Evolutionary conservation across 208 protist species (phyloP).

Genomic region (Crithidia bombi): DNA sequence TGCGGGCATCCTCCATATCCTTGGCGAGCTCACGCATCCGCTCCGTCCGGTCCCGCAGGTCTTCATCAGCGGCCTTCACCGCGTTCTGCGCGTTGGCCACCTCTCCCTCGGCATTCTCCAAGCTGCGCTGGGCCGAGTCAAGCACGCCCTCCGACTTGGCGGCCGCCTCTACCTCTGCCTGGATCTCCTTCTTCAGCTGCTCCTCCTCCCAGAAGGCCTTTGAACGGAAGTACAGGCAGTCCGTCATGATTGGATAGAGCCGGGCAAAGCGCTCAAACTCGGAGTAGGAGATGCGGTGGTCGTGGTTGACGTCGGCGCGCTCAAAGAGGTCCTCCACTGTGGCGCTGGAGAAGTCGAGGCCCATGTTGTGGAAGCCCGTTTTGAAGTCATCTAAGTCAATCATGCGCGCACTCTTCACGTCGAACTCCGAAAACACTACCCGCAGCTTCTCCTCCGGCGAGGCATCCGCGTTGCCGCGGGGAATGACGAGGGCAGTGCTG

Average conservation of each 20-base stretch:
- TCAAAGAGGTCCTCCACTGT: slow-evolving; percentile 92
- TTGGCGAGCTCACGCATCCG: slow-evolving; percentile 80
- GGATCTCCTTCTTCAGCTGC: slow-evolving; percentile 83
- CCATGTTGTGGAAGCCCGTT: slow-evolving; percentile 79
- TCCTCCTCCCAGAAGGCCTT: slow-evolving; percentile 94
- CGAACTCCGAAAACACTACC: slow-evolving; percentile 89
- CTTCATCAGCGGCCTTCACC: slow-evolving; percentile 69
- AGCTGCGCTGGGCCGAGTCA: slow-evolving; percentile 54
- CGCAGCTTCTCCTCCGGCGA: slow-evolving; percentile 90
- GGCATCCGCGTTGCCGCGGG: slow-evolving; percentile 52
- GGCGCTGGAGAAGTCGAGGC: slow-evolving; percentile 85
- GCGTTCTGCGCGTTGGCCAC: slow-evolving; percentile 63
- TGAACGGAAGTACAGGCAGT: slow-evolving; percentile 91
- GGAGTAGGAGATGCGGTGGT: slow-evolving; percentile 82
- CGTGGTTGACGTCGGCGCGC: slow-evolving; percentile 82
- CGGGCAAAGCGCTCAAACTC: slow-evolving; percentile 92
- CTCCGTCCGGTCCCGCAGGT: slow-evolving; percentile 80
- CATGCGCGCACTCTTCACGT: slow-evolving; percentile 76
- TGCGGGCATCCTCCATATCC: slow-evolving; percentile 83
- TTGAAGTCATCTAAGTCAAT: slow-evolving; percentile 86
- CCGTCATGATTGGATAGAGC: slow-evolving; percentile 91
- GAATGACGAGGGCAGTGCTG: slow-evolving; percentile 62
- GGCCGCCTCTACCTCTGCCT: slow-evolving; percentile 77
- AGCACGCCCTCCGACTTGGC: slow-evolving; percentile 64
- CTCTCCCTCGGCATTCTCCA: slow-evolving; percentile 62